phyloP scores from a whole-genome alignment of 495 filamentous ascomycete species.

The Aspergillus sclerotioniger region DNA sequence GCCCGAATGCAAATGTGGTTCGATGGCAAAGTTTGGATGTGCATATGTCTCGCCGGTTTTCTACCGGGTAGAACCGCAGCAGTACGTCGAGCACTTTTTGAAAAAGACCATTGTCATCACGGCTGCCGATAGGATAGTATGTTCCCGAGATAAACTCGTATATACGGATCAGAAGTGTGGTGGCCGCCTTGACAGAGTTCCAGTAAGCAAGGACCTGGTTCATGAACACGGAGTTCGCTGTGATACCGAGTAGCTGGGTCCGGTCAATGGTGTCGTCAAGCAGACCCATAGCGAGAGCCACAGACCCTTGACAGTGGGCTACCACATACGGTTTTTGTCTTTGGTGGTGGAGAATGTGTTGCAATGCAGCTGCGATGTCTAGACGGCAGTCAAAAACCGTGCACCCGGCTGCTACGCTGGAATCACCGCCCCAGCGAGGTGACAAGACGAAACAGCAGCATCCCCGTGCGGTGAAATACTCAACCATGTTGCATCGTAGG shows the following conservation, averaged over 20 bases:
- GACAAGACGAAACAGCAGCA: slow-evolving; percentile 58
- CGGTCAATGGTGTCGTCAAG: slow-evolving; percentile 59
- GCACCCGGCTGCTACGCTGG: slow-evolving; percentile 49
- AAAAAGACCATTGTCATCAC: not conserved
- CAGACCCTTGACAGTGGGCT: slow-evolving; percentile 65
- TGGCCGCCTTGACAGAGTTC: slow-evolving; percentile 58
- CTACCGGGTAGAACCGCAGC: slow-evolving; percentile 55
- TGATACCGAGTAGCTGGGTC: slow-evolving; percentile 48
- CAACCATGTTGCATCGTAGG: slow-evolving; percentile 61
- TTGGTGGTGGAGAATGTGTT: slow-evolving; percentile 47
- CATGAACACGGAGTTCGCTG: slow-evolving; percentile 63
- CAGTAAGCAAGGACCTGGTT: slow-evolving; percentile 57
- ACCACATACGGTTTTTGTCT: slow-evolving; percentile 53
- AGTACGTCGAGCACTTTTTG: slow-evolving; percentile 16
- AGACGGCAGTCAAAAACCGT: slow-evolving; percentile 63
- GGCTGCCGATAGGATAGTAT: slow-evolving; percentile 15
- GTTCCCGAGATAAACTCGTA: slow-evolving; percentile 17
- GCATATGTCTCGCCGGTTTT: slow-evolving; percentile 56
- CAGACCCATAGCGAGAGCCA: slow-evolving; percentile 57
- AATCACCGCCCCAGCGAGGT: slow-evolving; percentile 59
- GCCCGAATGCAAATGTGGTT: slow-evolving; percentile 58
- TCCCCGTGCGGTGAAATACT: slow-evolving; percentile 60
- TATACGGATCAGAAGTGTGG: slow-evolving; percentile 34
- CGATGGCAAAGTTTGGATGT: slow-evolving; percentile 62
- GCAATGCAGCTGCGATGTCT: slow-evolving; percentile 58